Conservation (phyloP, 2,329 filamentous ascomycete genomes). For the Phialophora verrucosa region DNA sequence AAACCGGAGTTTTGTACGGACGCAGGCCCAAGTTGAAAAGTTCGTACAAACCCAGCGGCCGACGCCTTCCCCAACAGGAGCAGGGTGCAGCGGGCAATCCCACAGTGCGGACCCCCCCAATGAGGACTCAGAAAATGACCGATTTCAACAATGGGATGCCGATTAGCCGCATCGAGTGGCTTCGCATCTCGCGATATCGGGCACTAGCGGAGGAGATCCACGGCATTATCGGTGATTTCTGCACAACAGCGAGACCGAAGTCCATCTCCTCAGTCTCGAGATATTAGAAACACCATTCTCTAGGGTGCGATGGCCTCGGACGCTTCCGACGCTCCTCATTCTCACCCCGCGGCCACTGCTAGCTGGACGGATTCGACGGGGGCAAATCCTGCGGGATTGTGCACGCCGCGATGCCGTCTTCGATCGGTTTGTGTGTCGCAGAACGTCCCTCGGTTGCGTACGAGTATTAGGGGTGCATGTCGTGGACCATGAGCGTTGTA, state of each 20-base stretch:
- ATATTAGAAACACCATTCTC: not conserved
- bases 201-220: not conserved
- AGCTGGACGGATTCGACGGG: not conserved
- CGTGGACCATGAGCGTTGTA: not conserved
- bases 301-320: too few relatives aligned
- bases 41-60: conserved; percentile 10
- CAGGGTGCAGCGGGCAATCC: too few relatives aligned
- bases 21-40: too few relatives aligned
- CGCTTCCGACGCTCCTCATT: not conserved
- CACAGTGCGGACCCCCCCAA: too few relatives aligned
- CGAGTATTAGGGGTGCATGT: not conserved
- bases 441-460: not conserved
- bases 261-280: not conserved
- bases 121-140: conserved; percentile 11
- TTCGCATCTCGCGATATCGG: conserved; percentile 12
- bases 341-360: not conserved
- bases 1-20: conserved; percentile 5
- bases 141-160: conserved; percentile 1
- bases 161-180: conserved; percentile 7
- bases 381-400: not conserved
- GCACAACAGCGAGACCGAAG: not conserved
- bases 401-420: not conserved
- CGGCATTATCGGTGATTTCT: not conserved
- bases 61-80: too few relatives aligned
- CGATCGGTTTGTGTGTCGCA: not conserved